phyloP scores from a whole-genome alignment of 2,329 filamentous ascomycete genomes.

The Monilinia fructigena region DNA sequence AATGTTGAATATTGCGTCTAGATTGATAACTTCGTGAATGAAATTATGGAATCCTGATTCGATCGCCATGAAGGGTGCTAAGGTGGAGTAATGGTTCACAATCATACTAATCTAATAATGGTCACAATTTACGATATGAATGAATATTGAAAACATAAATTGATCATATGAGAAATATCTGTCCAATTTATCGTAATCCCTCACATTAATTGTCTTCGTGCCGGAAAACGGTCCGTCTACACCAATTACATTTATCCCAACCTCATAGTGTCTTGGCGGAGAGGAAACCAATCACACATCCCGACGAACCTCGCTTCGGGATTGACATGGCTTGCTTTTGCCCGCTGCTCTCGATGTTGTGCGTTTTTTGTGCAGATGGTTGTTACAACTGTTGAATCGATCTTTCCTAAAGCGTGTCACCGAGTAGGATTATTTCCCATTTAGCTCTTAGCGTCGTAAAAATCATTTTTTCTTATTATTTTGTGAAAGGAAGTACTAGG shows the following conservation, averaged over 20 bases:
- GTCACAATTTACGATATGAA: too few species aligned
- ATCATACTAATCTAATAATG: too few species aligned
- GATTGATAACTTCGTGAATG: too few species aligned
- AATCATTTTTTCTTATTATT: background rate
- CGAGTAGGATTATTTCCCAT: slow-evolving; percentile 9
- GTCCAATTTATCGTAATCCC: too few species aligned
- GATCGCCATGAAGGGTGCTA: too few species aligned
- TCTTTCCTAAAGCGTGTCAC: slow-evolving; percentile 16
- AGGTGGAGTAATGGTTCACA: too few species aligned
- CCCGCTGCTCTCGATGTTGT: slow-evolving; percentile 12
- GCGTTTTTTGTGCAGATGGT: slow-evolving; percentile 7
- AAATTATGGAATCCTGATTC: too few species aligned
- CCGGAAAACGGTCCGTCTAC: slow-evolving; percentile 26
- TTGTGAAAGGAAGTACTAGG: background rate
- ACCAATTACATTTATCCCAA: slow-evolving; percentile 13
- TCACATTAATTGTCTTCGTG: too few species aligned
- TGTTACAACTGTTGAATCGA: slow-evolving; percentile 4
- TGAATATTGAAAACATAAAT: too few species aligned
- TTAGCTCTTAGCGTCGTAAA: background rate
- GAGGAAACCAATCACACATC: background rate
- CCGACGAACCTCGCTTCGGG: slow-evolving; percentile 10
- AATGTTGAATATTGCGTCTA: too few species aligned
- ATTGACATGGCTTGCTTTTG: slow-evolving; percentile 17
- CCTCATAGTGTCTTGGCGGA: slow-evolving; percentile 6
- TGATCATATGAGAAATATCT: too few species aligned